phyloP scores from a whole-genome alignment of 345 rosid genomes.

The Arabis hirsuta region DNA sequence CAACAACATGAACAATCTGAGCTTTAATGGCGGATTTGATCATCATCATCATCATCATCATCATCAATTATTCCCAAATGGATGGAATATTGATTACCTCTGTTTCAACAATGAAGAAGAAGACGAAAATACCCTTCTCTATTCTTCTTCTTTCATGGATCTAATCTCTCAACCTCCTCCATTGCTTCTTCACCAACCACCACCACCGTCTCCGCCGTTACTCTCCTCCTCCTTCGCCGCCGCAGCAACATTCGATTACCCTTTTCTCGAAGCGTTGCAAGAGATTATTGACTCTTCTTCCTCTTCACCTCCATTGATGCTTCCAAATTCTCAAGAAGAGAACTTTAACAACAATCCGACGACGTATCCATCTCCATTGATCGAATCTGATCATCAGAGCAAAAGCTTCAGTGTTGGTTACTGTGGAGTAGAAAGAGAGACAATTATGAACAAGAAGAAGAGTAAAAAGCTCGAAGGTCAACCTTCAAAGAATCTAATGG shows the following conservation, averaged over 20 bases:
- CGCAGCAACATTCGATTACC: constrained; percentile 48
- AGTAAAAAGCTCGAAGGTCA: constrained; percentile 74
- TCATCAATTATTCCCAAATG: constrained; percentile 46
- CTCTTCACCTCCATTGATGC: constrained; percentile 43
- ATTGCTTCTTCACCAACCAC: constrained; percentile 43
- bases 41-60: constrained; percentile 16
- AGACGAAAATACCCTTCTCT: constrained; percentile 36
- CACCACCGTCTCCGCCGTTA: constrained; percentile 41
- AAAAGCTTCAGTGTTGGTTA: constrained; percentile 50
- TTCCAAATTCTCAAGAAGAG: constrained; percentile 37
- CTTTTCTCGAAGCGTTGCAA: constrained; percentile 51
- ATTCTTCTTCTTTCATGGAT: constrained; percentile 45
- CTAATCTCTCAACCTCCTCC: constrained; percentile 49
- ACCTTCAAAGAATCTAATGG: constrained; percentile 93
- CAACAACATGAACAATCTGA: constrained; percentile 32
- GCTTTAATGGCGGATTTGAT: constrained; percentile 39
- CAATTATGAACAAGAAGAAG: constrained; percentile 45
- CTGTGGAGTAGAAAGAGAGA: constrained; percentile 45
- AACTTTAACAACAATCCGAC: constrained; percentile 3
- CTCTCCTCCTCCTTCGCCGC: constrained; percentile 20
- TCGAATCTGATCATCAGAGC: constrained; percentile 62
- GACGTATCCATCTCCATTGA: constrained; percentile 50
- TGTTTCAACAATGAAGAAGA: constrained; percentile 48
- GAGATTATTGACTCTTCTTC: constrained; percentile 46
- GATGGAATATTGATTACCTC: constrained; percentile 59